Percentiles rank a stretch among this genome's conserved stretches.
These are phyloP conservation scores for Clarireedia hainanense DNA, from an alignment of 2,329 filamentous ascomycete genomes.

Conservation along the genomic window DNA sequence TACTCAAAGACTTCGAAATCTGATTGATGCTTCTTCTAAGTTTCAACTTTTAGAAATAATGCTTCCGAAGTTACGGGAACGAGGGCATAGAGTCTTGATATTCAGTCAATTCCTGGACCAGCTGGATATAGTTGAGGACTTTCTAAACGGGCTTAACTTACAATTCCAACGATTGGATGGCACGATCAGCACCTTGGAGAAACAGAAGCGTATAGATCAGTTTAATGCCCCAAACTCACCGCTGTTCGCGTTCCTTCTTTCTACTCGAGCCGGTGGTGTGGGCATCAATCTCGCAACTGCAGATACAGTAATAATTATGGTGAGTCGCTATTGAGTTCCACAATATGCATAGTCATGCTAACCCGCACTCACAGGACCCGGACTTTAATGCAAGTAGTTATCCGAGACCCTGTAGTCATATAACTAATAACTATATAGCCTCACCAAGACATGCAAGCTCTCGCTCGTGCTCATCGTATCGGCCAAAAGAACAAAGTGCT, in stretches of 20 bases:
- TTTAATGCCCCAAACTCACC: constrained; percentile 81
- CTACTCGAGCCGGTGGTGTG: constrained; percentile 89
- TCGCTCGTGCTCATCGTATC: constrained; percentile 91
- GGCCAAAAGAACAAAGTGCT: constrained; percentile 94
- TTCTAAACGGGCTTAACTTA: constrained; percentile 67
- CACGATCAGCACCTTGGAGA: constrained; percentile 70
- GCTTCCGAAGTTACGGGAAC: constrained; percentile 76
- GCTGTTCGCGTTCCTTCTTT: constrained; percentile 85
- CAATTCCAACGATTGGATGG: constrained; percentile 79
- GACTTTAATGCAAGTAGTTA: constrained; percentile 24
- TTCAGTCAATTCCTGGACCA: constrained; percentile 94
- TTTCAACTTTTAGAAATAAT: constrained; percentile 76
- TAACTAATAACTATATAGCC: constrained; percentile 47
- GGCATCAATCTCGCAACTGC: constrained; percentile 96
- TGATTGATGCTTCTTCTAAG: constrained; percentile 88
- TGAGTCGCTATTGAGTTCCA: constrained; percentile 40
- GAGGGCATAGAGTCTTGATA: constrained; percentile 83
- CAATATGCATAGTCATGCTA: constrained; percentile 7
- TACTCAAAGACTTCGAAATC: constrained; percentile 62
- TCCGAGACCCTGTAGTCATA: background rate
- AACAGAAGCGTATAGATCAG: constrained; percentile 88
- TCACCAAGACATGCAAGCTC: constrained; percentile 92
- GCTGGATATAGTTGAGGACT: constrained; percentile 87
- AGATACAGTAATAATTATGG: constrained; percentile 92
- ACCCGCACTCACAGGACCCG: constrained; percentile 21